These are phyloP conservation scores for Picocystis salinarum DNA, from an alignment of 139 green algal species.

Conservation along the genomic window DNA sequence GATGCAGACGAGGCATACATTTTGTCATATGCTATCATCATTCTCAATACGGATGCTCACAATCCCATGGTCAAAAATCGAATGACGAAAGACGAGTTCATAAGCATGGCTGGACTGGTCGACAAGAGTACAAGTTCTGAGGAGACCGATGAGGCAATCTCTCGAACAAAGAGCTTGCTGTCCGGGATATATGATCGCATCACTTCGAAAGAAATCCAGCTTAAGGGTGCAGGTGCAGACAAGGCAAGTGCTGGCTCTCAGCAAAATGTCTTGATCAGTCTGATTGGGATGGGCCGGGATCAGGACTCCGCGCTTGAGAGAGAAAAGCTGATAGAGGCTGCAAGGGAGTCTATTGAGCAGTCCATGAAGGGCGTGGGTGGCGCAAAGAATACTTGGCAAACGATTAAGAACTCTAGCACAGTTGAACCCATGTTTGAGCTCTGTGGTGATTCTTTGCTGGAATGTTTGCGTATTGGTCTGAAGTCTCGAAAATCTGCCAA, in stretches of 20 bases:
- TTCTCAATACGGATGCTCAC: slow-evolving; percentile 92
- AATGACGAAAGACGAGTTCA: slow-evolving; percentile 52
- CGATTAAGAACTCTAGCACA: too few relatives aligned
- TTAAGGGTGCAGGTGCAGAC: slow-evolving; percentile 11
- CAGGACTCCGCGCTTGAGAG: too few relatives aligned
- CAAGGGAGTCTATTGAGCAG: neutral
- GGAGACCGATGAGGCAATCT: slow-evolving; percentile 29
- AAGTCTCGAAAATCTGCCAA: too few relatives aligned
- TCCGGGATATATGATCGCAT: slow-evolving; percentile 62
- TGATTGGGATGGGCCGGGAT: too few relatives aligned
- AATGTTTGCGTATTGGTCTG: too few relatives aligned
- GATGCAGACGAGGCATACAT: slow-evolving; percentile 67
- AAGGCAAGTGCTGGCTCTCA: too few relatives aligned
- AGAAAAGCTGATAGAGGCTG: too few relatives aligned
- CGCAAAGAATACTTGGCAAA: too few relatives aligned
- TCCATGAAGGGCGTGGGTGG: too few relatives aligned
- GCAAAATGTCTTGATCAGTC: too few relatives aligned
- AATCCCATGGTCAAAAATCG: slow-evolving; percentile 71
- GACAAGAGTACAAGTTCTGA: slow-evolving; percentile 12
- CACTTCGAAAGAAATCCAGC: slow-evolving; percentile 33
- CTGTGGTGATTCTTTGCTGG: too few relatives aligned
- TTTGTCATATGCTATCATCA: slow-evolving; percentile 77
- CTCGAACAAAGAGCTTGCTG: slow-evolving; percentile 46
- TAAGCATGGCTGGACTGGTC: slow-evolving; percentile 36
- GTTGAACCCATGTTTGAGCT: too few relatives aligned